Evolutionary conservation across 2,329 filamentous ascomycete species (phyloP).

Genomic region (Celoporthe dispersa): DNA sequence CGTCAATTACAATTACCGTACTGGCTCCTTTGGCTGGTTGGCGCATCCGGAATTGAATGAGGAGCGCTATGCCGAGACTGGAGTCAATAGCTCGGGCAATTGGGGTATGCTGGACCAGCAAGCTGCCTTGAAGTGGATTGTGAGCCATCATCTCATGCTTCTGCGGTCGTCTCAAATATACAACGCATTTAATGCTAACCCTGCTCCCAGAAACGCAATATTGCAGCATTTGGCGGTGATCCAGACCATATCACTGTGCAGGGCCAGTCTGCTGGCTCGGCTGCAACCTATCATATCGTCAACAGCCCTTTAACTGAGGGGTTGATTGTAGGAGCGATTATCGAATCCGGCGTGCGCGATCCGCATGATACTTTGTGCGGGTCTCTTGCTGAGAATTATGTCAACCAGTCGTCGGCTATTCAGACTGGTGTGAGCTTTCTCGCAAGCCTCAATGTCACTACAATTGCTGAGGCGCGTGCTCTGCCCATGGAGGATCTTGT

Average conservation of each 20-base stretch:
- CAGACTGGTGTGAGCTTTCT: conserved; percentile 25
- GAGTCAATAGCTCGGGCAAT: conserved; percentile 45
- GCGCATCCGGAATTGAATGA: conserved; percentile 29
- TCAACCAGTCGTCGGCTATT: conserved; percentile 41
- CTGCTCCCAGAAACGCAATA: conserved; percentile 26
- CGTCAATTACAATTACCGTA: conserved; percentile 65
- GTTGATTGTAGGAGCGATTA: conserved; percentile 34
- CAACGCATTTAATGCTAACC: no score
- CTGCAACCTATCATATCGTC: conserved; percentile 10
- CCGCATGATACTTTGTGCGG: conserved; percentile 33
- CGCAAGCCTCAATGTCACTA: conserved; percentile 29
- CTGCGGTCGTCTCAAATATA: no score
- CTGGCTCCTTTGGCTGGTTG: conserved; percentile 65
- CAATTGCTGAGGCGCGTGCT: conserved; percentile 28
- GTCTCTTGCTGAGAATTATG: conserved; percentile 32
- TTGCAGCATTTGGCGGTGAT: conserved; percentile 33
- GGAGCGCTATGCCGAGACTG: conserved; percentile 29
- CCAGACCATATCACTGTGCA: conserved; percentile 29
- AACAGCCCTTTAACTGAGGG: conserved; percentile 33
- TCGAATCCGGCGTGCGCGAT: conserved; percentile 35
- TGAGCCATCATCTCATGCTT: no score
- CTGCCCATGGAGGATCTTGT: conserved; percentile 23
- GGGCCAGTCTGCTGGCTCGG: conserved; percentile 25
- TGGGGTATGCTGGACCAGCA: conserved; percentile 54
- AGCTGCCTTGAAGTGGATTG: conserved; percentile 32